Base-by-base conservation (phyloP, 1,284 basidiomycete species). In the Leccinum solheimii region DNA sequence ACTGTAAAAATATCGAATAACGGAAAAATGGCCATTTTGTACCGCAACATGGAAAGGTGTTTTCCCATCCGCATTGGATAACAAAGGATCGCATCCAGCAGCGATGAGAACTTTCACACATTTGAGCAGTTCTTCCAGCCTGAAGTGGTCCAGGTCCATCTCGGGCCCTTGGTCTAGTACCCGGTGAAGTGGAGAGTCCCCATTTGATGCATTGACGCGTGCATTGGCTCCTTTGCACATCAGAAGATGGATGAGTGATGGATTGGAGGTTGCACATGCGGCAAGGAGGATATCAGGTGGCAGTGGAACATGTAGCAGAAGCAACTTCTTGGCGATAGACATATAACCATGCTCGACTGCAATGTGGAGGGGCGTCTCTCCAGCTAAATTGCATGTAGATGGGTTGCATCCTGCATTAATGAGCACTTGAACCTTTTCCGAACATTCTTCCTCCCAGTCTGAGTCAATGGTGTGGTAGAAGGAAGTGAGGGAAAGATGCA, bases 361-460 rank as follows among this genome's bases (percentile, higher is more conserved):
- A n/a, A 27, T n/a, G 9, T 32, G 30, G 9, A 59, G 8, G 9
- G 30, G 40, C 3, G 43, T 62, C 3, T 34, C 2, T 5, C 59
- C 59, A 7, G 2, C 16, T 11, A 27, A 2, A 54, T 59, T 36
- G 7, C 2, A 4, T 3, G 3, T 4, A 1, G 23, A 61, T 8
- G 58, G 43, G 21, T 61, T n/a, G 26, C 59, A 56, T 21, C 58
- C 58, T 1, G 58, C 48, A 23, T 55, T 10, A 1, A 56, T 5
- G 26, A 59, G 58, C 10, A n/a, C 3, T 11, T 14, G 43, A 7
- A 62, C 10, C 19, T n/a, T 21, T 23, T 23, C 23, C 55, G n/a
- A 43, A 5, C n/a, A 43, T n/a, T 19, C 40, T n/a, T 19, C n/a
- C 32, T 8, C 8, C 26, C 7, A 27, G 26, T 7, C 26, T 26